Evolutionary conservation across 768 basidiomycete species (phyloP).

Genomic region (Sutorius australiensis): DNA sequence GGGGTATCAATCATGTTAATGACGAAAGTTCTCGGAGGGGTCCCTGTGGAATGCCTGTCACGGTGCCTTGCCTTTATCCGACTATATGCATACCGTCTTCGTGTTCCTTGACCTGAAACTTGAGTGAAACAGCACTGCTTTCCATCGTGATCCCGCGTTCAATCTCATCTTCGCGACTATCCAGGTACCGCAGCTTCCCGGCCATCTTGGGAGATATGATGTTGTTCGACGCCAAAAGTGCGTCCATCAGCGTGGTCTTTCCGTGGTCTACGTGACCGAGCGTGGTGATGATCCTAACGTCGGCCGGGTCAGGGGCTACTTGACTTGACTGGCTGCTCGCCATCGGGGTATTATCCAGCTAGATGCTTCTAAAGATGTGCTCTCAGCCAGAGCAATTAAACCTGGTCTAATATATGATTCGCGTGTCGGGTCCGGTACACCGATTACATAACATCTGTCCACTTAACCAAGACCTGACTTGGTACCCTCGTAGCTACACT

Average conservation of each 20-base stretch:
- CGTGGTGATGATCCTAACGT: conserved; percentile 77
- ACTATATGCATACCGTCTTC: conserved; percentile 52
- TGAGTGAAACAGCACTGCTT: conserved; percentile 87
- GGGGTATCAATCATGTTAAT: conserved; percentile 98
- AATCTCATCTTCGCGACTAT: conserved; percentile 95
- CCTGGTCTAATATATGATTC: conserved; percentile 1
- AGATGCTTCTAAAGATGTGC: not conserved
- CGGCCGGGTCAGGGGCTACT: conserved; percentile 33
- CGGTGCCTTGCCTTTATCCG: conserved; percentile 7
- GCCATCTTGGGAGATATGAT: conserved; percentile 95
- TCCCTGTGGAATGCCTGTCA: conserved; percentile 46
- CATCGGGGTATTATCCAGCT: conserved; percentile 16
- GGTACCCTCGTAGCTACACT: not conserved
- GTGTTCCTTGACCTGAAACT: conserved; percentile 75
- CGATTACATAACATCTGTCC: conserved; percentile 3
- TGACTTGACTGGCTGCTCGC: conserved; percentile 12
- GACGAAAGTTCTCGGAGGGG: conserved; percentile 64
- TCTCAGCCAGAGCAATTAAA: not conserved
- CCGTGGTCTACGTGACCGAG: conserved; percentile 94
- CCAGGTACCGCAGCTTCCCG: conserved; percentile 93
- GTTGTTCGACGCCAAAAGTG: conserved; percentile 92
- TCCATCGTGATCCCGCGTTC: conserved; percentile 99
- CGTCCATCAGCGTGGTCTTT: conserved; percentile 94
- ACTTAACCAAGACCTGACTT: not conserved
- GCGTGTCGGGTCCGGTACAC: not conserved